phyloP scores from a whole-genome alignment of 106 monocot genomes.

The Acanthochlamys bracteata region DNA sequence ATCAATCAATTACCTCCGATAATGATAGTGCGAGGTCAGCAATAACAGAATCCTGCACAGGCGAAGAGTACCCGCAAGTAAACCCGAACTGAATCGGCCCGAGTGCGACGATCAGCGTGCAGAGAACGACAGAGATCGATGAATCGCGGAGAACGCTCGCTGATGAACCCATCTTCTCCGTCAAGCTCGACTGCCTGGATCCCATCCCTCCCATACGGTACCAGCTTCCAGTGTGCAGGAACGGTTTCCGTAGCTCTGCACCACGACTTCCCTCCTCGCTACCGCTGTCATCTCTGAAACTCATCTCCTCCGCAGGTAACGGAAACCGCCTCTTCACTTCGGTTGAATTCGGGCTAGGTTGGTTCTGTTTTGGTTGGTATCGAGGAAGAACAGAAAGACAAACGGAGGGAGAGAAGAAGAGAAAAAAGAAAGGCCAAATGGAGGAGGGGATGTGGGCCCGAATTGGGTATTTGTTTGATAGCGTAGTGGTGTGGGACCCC shows the following conservation, averaged over 20 bases:
- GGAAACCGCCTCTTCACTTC: too few species aligned
- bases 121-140: constrained; percentile 81
- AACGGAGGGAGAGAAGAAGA: too few species aligned
- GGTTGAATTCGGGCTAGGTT: too few species aligned
- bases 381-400: too few species aligned
- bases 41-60: constrained; percentile 71
- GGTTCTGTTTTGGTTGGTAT: too few species aligned
- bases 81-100: constrained; percentile 98
- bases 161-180: constrained; percentile 72
- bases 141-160: constrained; percentile 67
- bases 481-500: too few species aligned
- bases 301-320: constrained; percentile 40
- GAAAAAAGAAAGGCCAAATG: too few species aligned
- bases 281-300: constrained; percentile 56
- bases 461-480: too few species aligned
- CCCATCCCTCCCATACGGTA: constrained; percentile 80
- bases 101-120: constrained; percentile 88
- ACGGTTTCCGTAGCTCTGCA: constrained; percentile 49
- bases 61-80: constrained; percentile 88
- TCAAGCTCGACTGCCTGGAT: constrained; percentile 64
- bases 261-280: constrained; percentile 19
- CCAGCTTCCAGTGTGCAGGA: constrained; percentile 95
- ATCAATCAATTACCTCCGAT: constrained; percentile 49
- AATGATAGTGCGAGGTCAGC: constrained; percentile 61
- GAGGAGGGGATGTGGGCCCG: too few species aligned